Conservation (phyloP, 2,329 filamentous ascomycete species). For the Dothideomycetes sp. region DNA sequence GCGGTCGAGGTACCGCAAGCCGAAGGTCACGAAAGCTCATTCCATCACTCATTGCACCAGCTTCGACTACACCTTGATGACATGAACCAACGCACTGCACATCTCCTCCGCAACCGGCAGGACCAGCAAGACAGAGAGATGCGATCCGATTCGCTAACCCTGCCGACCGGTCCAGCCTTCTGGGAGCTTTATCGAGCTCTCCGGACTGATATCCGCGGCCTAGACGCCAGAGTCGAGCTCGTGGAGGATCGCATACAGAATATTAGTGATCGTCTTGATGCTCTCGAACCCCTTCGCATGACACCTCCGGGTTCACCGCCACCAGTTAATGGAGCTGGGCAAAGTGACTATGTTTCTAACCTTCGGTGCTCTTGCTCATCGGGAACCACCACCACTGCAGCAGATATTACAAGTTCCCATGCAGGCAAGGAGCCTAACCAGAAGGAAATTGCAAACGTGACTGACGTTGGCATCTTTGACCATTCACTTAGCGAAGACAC, state of each 20-base stretch:
- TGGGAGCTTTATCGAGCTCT: not conserved
- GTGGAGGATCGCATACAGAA: not conserved
- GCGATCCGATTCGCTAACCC: not conserved
- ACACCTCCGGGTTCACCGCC: conserved; percentile 3
- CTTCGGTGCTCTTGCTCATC: not conserved
- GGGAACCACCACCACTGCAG: not conserved
- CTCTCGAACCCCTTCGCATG: not conserved
- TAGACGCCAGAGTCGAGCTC: not conserved
- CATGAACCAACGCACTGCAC: conserved; percentile 5
- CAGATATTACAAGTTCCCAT: not conserved
- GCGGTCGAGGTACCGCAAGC: too few species aligned
- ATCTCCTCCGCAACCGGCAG: not conserved
- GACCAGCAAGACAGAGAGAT: not conserved
- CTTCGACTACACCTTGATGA: conserved; percentile 4
- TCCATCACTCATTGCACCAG: conserved; percentile 2
- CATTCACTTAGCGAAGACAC: not conserved
- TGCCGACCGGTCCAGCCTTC: not conserved
- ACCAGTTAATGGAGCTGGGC: not conserved
- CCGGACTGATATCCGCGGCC: not conserved
- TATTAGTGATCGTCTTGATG: conserved; percentile 1
- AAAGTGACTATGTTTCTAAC: too few species aligned
- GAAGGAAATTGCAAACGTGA: not conserved
- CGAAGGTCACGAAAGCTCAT: not conserved
- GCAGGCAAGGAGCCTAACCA: not conserved
- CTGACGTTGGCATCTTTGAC: conserved; percentile 3